Conservation (phyloP, 352 stramenopile species). For the Phytophthora pinifolia region DNA sequence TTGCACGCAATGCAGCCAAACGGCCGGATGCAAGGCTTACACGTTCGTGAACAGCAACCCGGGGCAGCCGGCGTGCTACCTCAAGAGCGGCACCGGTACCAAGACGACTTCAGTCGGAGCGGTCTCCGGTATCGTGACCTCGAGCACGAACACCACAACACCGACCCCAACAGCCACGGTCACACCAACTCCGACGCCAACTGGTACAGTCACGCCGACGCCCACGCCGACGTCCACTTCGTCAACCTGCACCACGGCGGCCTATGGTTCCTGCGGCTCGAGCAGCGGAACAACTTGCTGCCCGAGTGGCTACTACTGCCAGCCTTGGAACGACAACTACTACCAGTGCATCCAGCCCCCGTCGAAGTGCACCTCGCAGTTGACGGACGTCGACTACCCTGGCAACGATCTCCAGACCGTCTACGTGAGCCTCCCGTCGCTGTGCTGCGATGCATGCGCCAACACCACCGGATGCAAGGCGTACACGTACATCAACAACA, state of each 20-base stretch:
- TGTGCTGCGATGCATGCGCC: slow-evolving; percentile 44
- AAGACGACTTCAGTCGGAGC: neutral
- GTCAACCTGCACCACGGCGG: slow-evolving; percentile 19
- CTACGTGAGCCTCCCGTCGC: slow-evolving; percentile 35
- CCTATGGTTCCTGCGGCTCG: slow-evolving; percentile 22
- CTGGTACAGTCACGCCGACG: no score
- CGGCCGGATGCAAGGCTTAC: slow-evolving; percentile 18
- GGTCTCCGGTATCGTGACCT: slow-evolving; percentile 15
- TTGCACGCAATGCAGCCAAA: slow-evolving; percentile 22
- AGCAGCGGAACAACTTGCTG: slow-evolving; percentile 31
- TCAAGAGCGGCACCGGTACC: slow-evolving; percentile 18
- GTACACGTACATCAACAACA: slow-evolving; percentile 52
- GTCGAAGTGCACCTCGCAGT: slow-evolving; percentile 27
- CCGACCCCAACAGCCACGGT: no score
- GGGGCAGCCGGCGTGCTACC: slow-evolving; percentile 27
- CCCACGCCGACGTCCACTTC: slow-evolving; percentile 21
- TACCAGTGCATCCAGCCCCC: slow-evolving; percentile 39
- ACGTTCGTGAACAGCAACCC: slow-evolving; percentile 32
- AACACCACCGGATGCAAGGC: slow-evolving; percentile 34
- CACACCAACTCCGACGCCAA: no score
- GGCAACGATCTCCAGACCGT: slow-evolving; percentile 47
- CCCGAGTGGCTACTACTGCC: slow-evolving; percentile 36
- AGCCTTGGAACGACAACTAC: slow-evolving; percentile 36
- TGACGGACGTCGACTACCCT: slow-evolving; percentile 36
- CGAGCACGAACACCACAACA: no score